phyloP scores from a whole-genome alignment of 176 grass and related monocot genomes.

The Ensete ventricosum region DNA sequence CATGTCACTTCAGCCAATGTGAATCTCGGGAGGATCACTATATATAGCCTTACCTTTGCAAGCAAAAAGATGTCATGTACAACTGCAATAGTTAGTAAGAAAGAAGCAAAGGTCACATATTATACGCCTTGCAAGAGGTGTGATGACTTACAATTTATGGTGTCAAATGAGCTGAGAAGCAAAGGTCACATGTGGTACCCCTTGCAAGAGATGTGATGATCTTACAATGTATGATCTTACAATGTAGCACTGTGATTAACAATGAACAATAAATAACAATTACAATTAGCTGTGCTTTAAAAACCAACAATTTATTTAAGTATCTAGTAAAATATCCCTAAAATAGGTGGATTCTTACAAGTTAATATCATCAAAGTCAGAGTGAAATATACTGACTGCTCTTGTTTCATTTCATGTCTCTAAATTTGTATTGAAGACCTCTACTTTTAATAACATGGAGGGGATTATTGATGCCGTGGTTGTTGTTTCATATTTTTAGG shows the following conservation, averaged over 20 bases:
- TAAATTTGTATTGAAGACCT: not conserved
- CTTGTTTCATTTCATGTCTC: not conserved
- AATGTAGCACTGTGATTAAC: not conserved
- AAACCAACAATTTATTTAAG: not conserved
- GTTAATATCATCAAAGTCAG: not conserved
- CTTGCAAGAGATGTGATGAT: not conserved
- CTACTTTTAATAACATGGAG: not conserved
- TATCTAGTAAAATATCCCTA: not conserved
- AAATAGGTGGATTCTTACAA: not conserved
- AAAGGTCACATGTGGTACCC: not conserved
- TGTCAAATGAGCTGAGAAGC: not conserved
- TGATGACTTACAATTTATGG: not conserved
- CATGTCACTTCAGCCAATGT: too few species aligned
- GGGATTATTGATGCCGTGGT: not conserved
- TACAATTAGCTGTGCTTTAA: not conserved
- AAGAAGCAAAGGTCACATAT: not conserved
- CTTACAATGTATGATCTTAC: not conserved
- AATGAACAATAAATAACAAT: not conserved
- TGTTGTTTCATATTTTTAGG: conserved; percentile 35
- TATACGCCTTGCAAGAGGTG: not conserved
- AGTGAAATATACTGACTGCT: not conserved
- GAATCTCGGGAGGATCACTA: too few species aligned
- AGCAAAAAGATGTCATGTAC: too few species aligned
- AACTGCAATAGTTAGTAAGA: too few species aligned
- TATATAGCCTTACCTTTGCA: too few species aligned